These are phyloP conservation scores for Lanmaoa pseudosensibilis DNA, from an alignment of 768 basidiomycete genomes.

Conservation along the genomic window DNA sequence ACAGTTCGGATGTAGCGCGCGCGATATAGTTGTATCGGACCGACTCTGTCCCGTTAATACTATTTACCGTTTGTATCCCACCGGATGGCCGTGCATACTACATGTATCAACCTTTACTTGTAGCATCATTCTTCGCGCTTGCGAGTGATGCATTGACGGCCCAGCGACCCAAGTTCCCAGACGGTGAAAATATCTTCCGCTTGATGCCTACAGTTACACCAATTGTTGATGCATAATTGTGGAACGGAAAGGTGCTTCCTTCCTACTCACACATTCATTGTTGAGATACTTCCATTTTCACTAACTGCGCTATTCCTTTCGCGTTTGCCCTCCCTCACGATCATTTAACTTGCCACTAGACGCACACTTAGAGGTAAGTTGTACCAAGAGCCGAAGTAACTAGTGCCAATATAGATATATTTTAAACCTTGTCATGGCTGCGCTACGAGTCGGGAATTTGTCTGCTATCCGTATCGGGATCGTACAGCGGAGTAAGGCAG, in stretches of 20 bases:
- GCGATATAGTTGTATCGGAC: neutral
- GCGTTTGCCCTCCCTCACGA: neutral
- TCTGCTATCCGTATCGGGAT: neutral
- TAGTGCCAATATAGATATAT: neutral
- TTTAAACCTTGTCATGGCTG: neutral
- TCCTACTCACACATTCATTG: neutral
- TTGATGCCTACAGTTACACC: no score
- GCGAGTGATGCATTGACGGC: neutral
- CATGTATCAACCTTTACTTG: neutral
- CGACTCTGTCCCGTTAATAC: conserved; percentile 6
- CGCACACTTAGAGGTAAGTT: neutral
- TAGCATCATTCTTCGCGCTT: neutral
- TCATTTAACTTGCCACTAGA: neutral
- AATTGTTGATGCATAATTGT: no score
- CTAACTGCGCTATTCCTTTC: neutral
- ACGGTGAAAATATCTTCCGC: neutral
- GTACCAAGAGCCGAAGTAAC: neutral
- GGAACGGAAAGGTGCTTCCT: neutral
- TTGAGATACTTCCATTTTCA: neutral
- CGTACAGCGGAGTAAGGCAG: neutral
- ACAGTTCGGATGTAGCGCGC: conserved; percentile 1
- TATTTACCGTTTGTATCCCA: conserved; percentile 12
- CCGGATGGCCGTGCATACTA: neutral
- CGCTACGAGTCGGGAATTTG: neutral
- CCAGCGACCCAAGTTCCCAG: neutral